Base-by-base conservation (phyloP, 352 stramenopile species). In the Elongisporangium undulatum region DNA sequence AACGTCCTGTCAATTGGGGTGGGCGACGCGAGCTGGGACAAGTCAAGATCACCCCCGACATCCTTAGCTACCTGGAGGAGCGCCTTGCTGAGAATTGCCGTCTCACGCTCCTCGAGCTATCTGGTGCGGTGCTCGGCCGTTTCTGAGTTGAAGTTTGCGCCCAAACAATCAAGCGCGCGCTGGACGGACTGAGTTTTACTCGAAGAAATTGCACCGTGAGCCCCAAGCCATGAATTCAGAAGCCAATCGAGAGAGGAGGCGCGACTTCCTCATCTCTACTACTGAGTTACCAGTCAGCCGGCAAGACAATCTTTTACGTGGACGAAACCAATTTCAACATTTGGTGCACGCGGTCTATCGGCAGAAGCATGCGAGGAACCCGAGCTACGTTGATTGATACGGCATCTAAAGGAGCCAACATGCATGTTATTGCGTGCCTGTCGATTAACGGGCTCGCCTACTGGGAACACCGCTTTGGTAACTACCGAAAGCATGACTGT, bases 241-340 rank as follows among this genome's bases (percentile, higher is more conserved):
- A 7, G 20, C 20, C 9, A 70, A 70, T 58, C 66, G 66, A 49
- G 26, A 23, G 4, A 70, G 66, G 13, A 49, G 59, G 1, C 12
- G 4, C 1, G 51, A 63, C 1, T 63, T 55, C n/a, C 45, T 64
- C 3, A 24, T 54, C 10, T 34, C 24, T n/a, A n/a, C n/a, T n/a
- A n/a, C n/a, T n/a, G 24, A 23, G 39, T 23, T 29, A 55, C 23
- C 13, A 45, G 38, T 23, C 19, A 0, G 26, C 39, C 8, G 61
- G 49, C 13, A 67, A 67, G 50, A 39, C 41, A 26, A 24, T 67
- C 6, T 63, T 67, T 38, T 67, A 54, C 16, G 24, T 58, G 10
- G 61, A 63, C 7, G 61, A 67, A 24, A 67, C 61, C 8, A 67
- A 63, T 29, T 67, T 59, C 56, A 67, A 67, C 17, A 53, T 67